Evolutionary conservation across 2,329 filamentous ascomycete species (phyloP).

Genomic region (Colletotrichum limetticola): DNA sequence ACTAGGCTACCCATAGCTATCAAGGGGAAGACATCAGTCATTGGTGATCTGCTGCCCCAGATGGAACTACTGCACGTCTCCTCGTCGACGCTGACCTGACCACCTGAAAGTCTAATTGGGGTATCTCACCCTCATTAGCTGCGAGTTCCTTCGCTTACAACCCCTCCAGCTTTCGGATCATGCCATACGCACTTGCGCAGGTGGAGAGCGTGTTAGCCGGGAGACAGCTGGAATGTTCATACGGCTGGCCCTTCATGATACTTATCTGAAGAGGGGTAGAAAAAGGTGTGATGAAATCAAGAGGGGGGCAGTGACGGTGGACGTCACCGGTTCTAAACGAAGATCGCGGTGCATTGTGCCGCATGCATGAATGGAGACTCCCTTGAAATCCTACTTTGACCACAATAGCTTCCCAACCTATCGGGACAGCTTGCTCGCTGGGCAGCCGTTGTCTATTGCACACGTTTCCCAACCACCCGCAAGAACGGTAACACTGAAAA

Average conservation of each 20-base stretch:
- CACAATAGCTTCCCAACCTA: slow-evolving; percentile 9
- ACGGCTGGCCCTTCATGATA: background rate
- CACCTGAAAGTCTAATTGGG: slow-evolving; percentile 21
- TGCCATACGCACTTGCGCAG: background rate
- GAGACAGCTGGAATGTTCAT: slow-evolving; percentile 23
- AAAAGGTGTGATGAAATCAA: background rate
- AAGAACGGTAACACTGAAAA: slow-evolving; percentile 22
- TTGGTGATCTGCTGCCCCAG: background rate
- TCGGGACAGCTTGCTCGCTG: slow-evolving; percentile 10
- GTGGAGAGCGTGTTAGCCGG: slow-evolving; percentile 18
- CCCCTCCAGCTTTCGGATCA: background rate
- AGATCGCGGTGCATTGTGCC: slow-evolving; percentile 22
- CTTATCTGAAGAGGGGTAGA: background rate
- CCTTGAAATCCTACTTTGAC: slow-evolving; percentile 3
- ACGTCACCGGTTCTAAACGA: slow-evolving; percentile 11
- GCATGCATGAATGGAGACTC: slow-evolving; percentile 24
- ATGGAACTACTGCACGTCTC: slow-evolving; percentile 16
- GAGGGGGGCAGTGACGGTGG: background rate
- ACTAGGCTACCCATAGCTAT: background rate
- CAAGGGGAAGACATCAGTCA: background rate
- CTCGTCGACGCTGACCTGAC: background rate
- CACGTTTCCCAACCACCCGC: slow-evolving; percentile 5
- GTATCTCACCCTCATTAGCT: background rate
- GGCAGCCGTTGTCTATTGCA: slow-evolving; percentile 20
- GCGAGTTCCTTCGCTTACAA: background rate